phyloP scores from a whole-genome alignment of 352 stramenopile species.

The Phytopythium litorale region DNA sequence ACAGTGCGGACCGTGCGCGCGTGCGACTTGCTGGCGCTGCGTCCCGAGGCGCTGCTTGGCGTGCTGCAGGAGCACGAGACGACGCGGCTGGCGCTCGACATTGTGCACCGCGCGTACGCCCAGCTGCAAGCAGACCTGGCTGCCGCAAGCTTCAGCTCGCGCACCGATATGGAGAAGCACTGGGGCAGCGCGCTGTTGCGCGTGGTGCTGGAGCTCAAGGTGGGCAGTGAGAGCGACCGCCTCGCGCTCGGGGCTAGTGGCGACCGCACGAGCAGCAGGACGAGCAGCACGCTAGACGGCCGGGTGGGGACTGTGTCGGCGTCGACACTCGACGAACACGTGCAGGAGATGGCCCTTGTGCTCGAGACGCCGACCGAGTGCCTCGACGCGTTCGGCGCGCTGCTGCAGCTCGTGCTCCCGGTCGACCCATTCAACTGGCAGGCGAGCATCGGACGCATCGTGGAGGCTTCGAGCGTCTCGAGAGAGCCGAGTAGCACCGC shows the following conservation, averaged over 20 bases:
- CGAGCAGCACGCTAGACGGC: not conserved
- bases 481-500: not conserved
- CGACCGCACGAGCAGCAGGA: not conserved
- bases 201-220: slow-evolving; percentile 15
- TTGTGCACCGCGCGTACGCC: slow-evolving; percentile 17
- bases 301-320: no score
- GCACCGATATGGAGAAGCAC: slow-evolving; percentile 22
- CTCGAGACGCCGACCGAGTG: slow-evolving; percentile 28
- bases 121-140: slow-evolving; percentile 8
- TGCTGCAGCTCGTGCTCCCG: slow-evolving; percentile 35
- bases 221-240: not conserved
- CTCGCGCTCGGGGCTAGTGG: not conserved
- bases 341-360: slow-evolving; percentile 21
- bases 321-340: slow-evolving; percentile 6
- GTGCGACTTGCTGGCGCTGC: slow-evolving; percentile 28
- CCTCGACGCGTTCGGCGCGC: slow-evolving; percentile 32
- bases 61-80: slow-evolving; percentile 26
- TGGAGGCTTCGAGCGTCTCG: not conserved
- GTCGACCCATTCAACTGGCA: slow-evolving; percentile 29
- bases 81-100: slow-evolving; percentile 14
- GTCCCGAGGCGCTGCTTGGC: slow-evolving; percentile 35
- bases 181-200: slow-evolving; percentile 18
- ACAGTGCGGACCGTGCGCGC: slow-evolving; percentile 28
- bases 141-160: slow-evolving; percentile 11
- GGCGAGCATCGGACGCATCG: slow-evolving; percentile 17